Conservation (phyloP, 2,329 filamentous ascomycete species). For the Dissoconium aciculare region DNA sequence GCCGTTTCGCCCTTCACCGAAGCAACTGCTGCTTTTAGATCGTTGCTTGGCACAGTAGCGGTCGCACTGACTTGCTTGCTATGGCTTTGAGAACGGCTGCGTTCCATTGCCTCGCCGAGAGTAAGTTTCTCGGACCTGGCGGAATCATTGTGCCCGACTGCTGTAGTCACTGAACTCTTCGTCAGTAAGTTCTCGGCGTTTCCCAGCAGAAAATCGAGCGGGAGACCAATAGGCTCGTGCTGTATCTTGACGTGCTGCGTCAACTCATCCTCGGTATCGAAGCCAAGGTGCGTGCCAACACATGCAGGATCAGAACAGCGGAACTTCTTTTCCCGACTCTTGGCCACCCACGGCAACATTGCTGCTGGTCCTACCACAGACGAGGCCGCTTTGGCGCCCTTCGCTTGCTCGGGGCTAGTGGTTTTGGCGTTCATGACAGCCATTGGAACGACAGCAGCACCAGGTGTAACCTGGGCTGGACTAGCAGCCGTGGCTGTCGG, state of each 20-base stretch:
- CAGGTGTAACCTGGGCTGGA: conserved; percentile 23
- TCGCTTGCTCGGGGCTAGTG: conserved; percentile 28
- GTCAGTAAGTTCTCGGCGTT: conserved; percentile 34
- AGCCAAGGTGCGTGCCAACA: neutral
- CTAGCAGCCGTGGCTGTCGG: conserved; percentile 26
- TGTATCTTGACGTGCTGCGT: conserved; percentile 39
- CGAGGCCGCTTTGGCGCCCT: conserved; percentile 37
- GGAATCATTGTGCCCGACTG: conserved; percentile 35
- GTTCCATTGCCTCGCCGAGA: neutral
- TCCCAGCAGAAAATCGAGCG: conserved; percentile 41
- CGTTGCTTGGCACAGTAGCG: conserved; percentile 8
- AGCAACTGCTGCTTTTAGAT: conserved; percentile 7
- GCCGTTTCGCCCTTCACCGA: conserved; percentile 7
- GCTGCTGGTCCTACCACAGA: too few relatives aligned
- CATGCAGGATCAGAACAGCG: conserved; percentile 2
- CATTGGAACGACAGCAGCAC: too few relatives aligned
- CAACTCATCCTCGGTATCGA: conserved; percentile 32
- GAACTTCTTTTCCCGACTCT: conserved; percentile 31
- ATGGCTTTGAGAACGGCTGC: conserved; percentile 16
- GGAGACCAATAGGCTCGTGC: conserved; percentile 41
- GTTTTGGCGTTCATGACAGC: conserved; percentile 24
- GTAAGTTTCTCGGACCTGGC: conserved; percentile 12
- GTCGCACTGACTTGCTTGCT: neutral
- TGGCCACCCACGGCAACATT: conserved; percentile 9
- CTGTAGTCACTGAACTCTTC: too few relatives aligned